A percentile compares a stretch with the other conserved stretches of the same genome.
Conservation (phyloP, 1,284 basidiomycete genomes). For the Wolfiporia cocos region DNA sequence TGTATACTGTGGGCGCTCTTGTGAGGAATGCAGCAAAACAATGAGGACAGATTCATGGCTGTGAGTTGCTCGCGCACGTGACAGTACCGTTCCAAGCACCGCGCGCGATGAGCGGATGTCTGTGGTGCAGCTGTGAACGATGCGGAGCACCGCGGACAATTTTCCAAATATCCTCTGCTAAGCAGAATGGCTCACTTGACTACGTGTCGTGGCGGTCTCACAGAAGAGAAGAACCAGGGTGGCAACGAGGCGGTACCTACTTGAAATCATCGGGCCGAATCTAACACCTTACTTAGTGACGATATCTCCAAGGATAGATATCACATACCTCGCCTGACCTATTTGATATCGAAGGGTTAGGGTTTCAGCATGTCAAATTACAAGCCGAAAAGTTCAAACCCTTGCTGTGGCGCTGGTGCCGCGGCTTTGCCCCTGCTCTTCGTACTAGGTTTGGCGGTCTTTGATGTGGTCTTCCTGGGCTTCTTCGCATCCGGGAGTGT, state of each 20-base stretch:
- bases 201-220: too few relatives aligned
- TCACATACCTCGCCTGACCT: constrained; percentile 16
- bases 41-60: constrained; percentile 17
- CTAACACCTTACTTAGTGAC: constrained; percentile 17
- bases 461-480: constrained; percentile 18
- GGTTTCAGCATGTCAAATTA: constrained; percentile 2
- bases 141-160: too few relatives aligned
- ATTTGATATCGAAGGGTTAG: constrained; percentile 13
- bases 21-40: constrained; percentile 16
- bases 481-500: constrained; percentile 18
- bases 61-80: too few relatives aligned
- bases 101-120: too few relatives aligned
- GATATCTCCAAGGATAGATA: constrained; percentile 7
- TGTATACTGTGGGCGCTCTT: constrained; percentile 8
- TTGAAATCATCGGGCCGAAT: constrained; percentile 5
- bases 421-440: constrained; percentile 4
- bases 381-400: too few relatives aligned
- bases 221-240: too few relatives aligned
- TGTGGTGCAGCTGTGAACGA: too few relatives aligned
- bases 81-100: too few relatives aligned
- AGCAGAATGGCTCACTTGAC: too few relatives aligned
- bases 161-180: too few relatives aligned
- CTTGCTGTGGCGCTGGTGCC: too few relatives aligned
- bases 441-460: constrained; percentile 20
- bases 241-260: too few relatives aligned